phyloP scores from a whole-genome alignment of 2,329 filamentous ascomycete genomes.

The Ceratocystis lukuohia region DNA sequence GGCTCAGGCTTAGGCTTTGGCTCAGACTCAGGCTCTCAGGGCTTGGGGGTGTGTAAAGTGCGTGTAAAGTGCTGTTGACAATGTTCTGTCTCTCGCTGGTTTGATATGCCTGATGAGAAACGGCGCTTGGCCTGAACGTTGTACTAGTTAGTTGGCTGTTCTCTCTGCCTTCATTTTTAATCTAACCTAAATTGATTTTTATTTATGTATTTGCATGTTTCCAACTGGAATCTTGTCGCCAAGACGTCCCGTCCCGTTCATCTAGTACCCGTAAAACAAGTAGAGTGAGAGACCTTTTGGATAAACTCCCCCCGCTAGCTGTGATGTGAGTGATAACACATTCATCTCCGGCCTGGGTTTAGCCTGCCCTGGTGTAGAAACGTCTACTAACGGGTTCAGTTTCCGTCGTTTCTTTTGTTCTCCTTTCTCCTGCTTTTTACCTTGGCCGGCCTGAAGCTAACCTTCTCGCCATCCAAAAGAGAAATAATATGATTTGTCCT shows the following conservation, averaged over 20 bases:
- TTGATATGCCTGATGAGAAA: slow-evolving; percentile 4
- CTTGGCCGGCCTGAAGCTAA: background rate
- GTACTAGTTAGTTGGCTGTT: background rate
- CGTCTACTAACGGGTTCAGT: background rate
- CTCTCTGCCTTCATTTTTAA: background rate
- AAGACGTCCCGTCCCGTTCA: slow-evolving; percentile 5
- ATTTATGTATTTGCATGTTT: background rate
- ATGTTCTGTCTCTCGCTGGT: background rate
- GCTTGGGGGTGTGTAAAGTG: background rate
- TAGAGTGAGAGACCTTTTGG: background rate
- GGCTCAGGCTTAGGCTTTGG: background rate
- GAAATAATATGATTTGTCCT: background rate
- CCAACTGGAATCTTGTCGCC: background rate
- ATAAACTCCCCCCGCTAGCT: background rate
- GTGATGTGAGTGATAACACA: background rate
- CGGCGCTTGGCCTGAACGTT: background rate
- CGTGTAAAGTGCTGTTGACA: background rate
- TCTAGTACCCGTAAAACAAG: background rate
- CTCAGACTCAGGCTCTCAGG: background rate
- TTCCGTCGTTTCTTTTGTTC: background rate
- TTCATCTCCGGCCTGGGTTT: background rate
- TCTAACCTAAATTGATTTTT: background rate
- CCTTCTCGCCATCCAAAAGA: background rate
- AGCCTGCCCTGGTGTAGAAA: background rate
- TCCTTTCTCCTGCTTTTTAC: slow-evolving; percentile 3